Evolutionary conservation across 306 rosid genomes (phyloP), one percentile per base, ranked within the genome.

Genomic region (Purshia tridentata): DNA sequence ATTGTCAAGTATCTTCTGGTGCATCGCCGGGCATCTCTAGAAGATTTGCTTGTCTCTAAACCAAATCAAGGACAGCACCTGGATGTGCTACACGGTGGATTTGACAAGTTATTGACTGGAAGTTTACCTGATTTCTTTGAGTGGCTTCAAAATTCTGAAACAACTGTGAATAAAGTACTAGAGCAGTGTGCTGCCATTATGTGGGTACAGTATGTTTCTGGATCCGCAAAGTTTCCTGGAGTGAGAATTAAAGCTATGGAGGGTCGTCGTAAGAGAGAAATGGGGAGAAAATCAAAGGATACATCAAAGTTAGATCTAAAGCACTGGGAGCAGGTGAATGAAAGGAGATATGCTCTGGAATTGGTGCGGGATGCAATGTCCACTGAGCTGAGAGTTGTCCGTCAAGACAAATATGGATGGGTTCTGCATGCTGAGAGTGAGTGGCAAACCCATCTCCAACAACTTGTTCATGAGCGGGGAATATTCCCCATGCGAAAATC

Each of bases 361-460:
- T 80, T 86, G 86, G 92, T 95, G 45, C 98, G 99, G 67, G 96
- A 95, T 78, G 76, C 96, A 68, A 88, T 95, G 98, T 87, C 99
- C 68, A 88, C 99, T 6, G 99, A 88, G 86, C 83, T 95, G 82
- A 92, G 98, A 86, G 96, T 95, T 80, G 97, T 95, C 63, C 91
- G 99, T 83, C 99, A 95, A 75, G 98, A 95, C 81, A 95, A 95
- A 82, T 95, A 95, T 78, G 99, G 99, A 46, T 95, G 99, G 99
- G 88, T 95, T 90, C 89, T 95, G 65, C 99, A 95, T 84, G 99
- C 99, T 60, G 99, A 95, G 90, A 95, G 99, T 59, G 97, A 88
- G 87, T 95, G 99, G 99, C 92, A 90, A 80, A 86, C 88, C 75
- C 97, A 88, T 90, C 93, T 95, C 29, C 97, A 95, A 76, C 89